phyloP scores from a whole-genome alignment of 2,329 filamentous ascomycete genomes.

The Gaeumannomyces tritici region DNA sequence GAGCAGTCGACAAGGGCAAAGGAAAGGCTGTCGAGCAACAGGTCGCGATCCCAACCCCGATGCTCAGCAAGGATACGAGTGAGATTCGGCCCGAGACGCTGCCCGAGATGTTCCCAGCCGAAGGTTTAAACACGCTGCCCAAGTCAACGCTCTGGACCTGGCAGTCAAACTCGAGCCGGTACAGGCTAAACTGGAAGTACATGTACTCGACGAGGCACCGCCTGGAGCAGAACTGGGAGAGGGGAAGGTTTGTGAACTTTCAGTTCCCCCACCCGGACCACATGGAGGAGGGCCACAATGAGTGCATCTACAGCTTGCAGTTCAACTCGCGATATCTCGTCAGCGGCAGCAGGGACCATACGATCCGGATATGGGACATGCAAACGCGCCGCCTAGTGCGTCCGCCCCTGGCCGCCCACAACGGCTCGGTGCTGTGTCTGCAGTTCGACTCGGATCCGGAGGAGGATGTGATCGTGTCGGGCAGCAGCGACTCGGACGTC shows the following conservation, averaged over 20 bases:
- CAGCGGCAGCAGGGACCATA: slow-evolving; percentile 83
- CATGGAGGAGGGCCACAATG: slow-evolving; percentile 72
- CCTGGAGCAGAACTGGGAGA: slow-evolving; percentile 86
- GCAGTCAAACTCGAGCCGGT: slow-evolving; percentile 34
- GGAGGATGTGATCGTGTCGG: slow-evolving; percentile 89
- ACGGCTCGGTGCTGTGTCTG: slow-evolving; percentile 81
- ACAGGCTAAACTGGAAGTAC: slow-evolving; percentile 83
- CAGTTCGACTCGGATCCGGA: slow-evolving; percentile 86
- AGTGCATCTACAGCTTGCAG: slow-evolving; percentile 94
- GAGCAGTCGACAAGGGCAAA: slow-evolving; percentile 22
- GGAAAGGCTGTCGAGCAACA: slow-evolving; percentile 18
- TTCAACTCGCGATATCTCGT: slow-evolving; percentile 79
- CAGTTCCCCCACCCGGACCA: slow-evolving; percentile 79
- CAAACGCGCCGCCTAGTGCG: slow-evolving; percentile 68
- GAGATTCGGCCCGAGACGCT: slow-evolving; percentile 18
- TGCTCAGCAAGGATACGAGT: neutral
- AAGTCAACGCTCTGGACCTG: slow-evolving; percentile 41
- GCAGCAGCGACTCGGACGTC: slow-evolving; percentile 84
- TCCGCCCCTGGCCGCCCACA: slow-evolving; percentile 66
- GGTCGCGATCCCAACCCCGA: slow-evolving; percentile 1
- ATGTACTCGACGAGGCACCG: slow-evolving; percentile 80
- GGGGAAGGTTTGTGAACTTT: slow-evolving; percentile 74
- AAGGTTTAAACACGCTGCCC: slow-evolving; percentile 21
- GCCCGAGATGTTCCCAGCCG: slow-evolving; percentile 17
- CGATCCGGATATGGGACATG: slow-evolving; percentile 84